Base-by-base conservation (phyloP, 257 asterid genomes). In the Solanum gandarillasii region DNA sequence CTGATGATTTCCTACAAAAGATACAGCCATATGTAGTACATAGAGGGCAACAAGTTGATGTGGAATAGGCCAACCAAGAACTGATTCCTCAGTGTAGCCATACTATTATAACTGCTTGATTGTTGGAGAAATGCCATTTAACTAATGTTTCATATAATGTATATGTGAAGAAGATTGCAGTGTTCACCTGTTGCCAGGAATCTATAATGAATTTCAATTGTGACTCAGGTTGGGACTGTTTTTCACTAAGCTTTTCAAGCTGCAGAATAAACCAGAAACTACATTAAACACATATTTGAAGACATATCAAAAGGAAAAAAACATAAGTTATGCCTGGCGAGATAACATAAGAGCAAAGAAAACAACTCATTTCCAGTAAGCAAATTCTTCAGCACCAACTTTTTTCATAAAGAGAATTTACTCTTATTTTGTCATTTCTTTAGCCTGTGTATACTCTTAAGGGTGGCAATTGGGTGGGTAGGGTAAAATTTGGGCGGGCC, bases 161-260 rank as follows among this genome's bases (percentile, higher is more conserved):
- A 48, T 46, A 29, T 82, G 70, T 82, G 43, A 82, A 82, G 86
- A 82, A 46, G 86, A 71, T 83, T 86, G 73, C 25, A 46, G n/a
- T 21, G 43, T 83, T 89, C 90, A 96, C 99, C 99, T 97, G 99
- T 89, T 94, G 98, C 98, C 98, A 97, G 38, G 99, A 98, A 88
- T 97, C 99, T 48, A 93, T 85, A 86, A 97, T 92, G 89, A 97
- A 97, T 92, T 94, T 96, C 93, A 97, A 25, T 89, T 94, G 98
- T 12, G 99, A 94, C 91, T 94, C 98, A 14, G 99, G 99, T 89
- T 94, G 98, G 67, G 90, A 88, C 91, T 96, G 99, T 70, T 87
- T 91, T 92, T 96, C 98, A 86, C 99, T 95, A 82, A 97, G 95
- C 94, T 93, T 97, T 91, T 92, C 98, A 88, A 96, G 98, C 99